A percentile compares a stretch with the other conserved stretches of the same genome.
phyloP scores from a whole-genome alignment of 352 stramenopile genomes.

The Phytophthora pini region DNA sequence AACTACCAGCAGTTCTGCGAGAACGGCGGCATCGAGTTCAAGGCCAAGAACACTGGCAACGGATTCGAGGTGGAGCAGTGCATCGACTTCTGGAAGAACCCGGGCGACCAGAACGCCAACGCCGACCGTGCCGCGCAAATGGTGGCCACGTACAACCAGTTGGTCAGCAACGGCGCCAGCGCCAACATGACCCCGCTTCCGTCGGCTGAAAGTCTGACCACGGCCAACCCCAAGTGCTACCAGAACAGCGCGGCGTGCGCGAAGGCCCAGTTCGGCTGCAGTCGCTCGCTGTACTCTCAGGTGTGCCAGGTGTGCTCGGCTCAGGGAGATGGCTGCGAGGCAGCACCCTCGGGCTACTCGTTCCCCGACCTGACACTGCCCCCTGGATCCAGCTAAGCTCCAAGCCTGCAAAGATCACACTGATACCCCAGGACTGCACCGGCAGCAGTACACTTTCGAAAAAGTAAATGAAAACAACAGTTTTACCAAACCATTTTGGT shows the following conservation, averaged over 20 bases:
- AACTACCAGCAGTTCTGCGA: conserved; percentile 59
- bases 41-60: conserved; percentile 46
- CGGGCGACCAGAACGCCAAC: conserved; percentile 55
- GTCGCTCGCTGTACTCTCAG: conserved; percentile 57
- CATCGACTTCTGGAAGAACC: conserved; percentile 71
- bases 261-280: conserved; percentile 51
- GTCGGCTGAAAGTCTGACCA: conserved; percentile 34
- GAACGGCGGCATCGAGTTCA: conserved; percentile 54
- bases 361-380: conserved; percentile 15
- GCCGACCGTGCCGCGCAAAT: conserved; percentile 45
- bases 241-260: conserved; percentile 60
- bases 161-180: conserved; percentile 30
- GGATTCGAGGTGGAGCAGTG: conserved; percentile 48
- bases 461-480: background rate
- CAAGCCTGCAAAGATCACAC: background rate
- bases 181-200: conserved; percentile 59
- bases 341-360: conserved; percentile 10
- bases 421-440: background rate
- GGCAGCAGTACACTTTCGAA: conserved; percentile 2
- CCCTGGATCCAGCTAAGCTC: background rate
- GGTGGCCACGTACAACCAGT: conserved; percentile 67
- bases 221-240: conserved; percentile 62
- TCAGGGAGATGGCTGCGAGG: conserved; percentile 34
- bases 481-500: background rate
- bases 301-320: conserved; percentile 61